Evolutionary conservation across 169 alveolate genomes (phyloP), one percentile per base, ranked within the genome.

Genomic region (Besnoitia besnoiti): DNA sequence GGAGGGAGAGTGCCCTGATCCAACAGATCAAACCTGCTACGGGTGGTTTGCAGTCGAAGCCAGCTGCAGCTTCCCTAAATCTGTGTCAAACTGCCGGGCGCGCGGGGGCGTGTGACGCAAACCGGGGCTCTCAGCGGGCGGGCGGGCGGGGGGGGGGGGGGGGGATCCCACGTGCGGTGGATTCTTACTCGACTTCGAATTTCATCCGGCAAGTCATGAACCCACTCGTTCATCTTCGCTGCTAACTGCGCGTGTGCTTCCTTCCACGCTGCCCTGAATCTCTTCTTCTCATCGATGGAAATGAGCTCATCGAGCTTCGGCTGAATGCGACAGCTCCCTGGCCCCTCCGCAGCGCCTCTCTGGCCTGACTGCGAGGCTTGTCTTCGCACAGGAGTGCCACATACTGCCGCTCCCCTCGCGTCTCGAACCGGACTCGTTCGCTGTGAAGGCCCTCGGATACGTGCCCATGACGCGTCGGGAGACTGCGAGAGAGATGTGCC

Each of bases 251-350:
- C 59, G 40, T 42, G 61, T 3, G 87, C 87, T 8, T 42, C 55
- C 40, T 77, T 77, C 87, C 87, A 77, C 19, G 87, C 87, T 2
- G 82, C 82, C 46, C 82, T 73, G 82, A 73, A 73, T 30, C 82
- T 73, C n/a, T 37, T 2, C n/a, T 73, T 73, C 46, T 73, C 82
- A 19, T 37, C 82, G 47, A 27, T 42, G 14, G 82, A 16, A 35
- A 73, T 73, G 12, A 37, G 16, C 27, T 39, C 82, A 27, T 73
- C 67, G 30, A 55, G 67, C 27, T 3, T 55, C 67, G 67, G 67
- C 24, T 21, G 24, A 21, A 16, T 21, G 67, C 27, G 33, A 5
- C 27, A 19, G 33, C 4, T 0, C 12, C n/a, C 67, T 1, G 67
- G 33, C 12, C 12, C 24, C 24, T 55, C 67, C 30, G 27, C 24